A percentile compares a stretch with the other conserved stretches of the same genome.
Evolutionary conservation across 23 red algal species (phyloP).

Genomic region (Gracilaria gracilis): DNA sequence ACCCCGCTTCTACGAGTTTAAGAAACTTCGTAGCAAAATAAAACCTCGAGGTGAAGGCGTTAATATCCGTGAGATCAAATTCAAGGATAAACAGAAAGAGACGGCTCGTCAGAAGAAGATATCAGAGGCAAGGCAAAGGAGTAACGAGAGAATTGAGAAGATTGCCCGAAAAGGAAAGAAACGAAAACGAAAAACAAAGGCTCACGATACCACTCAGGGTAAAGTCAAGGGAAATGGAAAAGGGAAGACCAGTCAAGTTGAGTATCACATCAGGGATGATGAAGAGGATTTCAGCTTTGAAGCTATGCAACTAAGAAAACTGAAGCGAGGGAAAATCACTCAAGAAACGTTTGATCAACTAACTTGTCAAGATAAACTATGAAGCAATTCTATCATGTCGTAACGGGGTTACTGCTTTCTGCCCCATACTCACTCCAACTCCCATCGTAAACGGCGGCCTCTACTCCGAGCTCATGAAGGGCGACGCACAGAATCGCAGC

Average conservation of each 20-base stretch:
- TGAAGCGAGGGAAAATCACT: slow-evolving; percentile 61
- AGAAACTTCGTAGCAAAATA: slow-evolving; percentile 47
- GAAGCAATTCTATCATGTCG: neutral
- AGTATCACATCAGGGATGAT: slow-evolving; percentile 18
- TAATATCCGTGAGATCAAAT: slow-evolving; percentile 64
- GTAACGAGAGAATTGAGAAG: slow-evolving; percentile 37
- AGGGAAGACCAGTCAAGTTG: neutral
- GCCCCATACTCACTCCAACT: slow-evolving; percentile 88
- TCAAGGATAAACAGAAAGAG: slow-evolving; percentile 72
- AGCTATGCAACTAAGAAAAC: slow-evolving; percentile 55
- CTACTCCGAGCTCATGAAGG: slow-evolving; percentile 72
- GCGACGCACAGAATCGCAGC: slow-evolving; percentile 84
- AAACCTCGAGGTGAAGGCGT: slow-evolving; percentile 35
- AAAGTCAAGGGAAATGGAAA: slow-evolving; percentile 16
- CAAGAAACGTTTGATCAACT: slow-evolving; percentile 38
- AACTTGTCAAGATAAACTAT: slow-evolving; percentile 25
- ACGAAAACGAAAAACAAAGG: slow-evolving; percentile 33
- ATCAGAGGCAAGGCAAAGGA: slow-evolving; percentile 26
- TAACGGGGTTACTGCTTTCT: slow-evolving; percentile 50
- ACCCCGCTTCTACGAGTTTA: slow-evolving; percentile 83
- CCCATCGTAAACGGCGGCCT: slow-evolving; percentile 85
- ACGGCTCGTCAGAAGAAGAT: slow-evolving; percentile 56
- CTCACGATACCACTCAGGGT: neutral
- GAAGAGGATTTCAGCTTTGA: slow-evolving; percentile 66
- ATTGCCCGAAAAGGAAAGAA: slow-evolving; percentile 66